A percentile compares a stretch with the other conserved stretches of the same genome.
These are phyloP conservation scores for Pisolithus microcarpus DNA, from an alignment of 768 basidiomycete species.

Conservation along the genomic window DNA sequence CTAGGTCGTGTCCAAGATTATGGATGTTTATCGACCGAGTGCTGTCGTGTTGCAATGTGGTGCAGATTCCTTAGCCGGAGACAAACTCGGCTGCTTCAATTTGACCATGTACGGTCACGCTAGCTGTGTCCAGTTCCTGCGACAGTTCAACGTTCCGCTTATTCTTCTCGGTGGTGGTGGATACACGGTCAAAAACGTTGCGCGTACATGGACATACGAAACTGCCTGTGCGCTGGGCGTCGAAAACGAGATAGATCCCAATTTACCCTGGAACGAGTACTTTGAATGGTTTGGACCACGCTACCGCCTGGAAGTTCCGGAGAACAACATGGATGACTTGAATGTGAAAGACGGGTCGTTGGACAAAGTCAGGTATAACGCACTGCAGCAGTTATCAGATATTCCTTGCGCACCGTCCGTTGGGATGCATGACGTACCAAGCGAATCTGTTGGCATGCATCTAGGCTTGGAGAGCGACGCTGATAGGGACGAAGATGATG, in stretches of 20 bases:
- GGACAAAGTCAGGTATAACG: slow-evolving; percentile 65
- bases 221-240: slow-evolving; percentile 92
- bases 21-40: slow-evolving; percentile 83
- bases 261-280: slow-evolving; percentile 81
- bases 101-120: slow-evolving; percentile 94
- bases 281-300: slow-evolving; percentile 98
- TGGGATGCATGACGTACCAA: slow-evolving; percentile 76
- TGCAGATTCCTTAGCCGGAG: slow-evolving; percentile 90
- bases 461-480: slow-evolving; percentile 49
- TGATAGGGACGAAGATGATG: slow-evolving; percentile 30
- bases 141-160: slow-evolving; percentile 74
- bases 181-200: slow-evolving; percentile 96
- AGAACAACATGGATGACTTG: slow-evolving; percentile 92
- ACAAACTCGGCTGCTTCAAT: slow-evolving; percentile 96
- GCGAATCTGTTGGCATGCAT: slow-evolving; percentile 57
- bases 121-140: slow-evolving; percentile 81
- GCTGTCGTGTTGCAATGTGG: slow-evolving; percentile 93
- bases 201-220: slow-evolving; percentile 92
- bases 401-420: slow-evolving; percentile 77
- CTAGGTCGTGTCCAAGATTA: slow-evolving; percentile 75
- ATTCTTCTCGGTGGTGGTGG: slow-evolving; percentile 94
- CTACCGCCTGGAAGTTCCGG: slow-evolving; percentile 84
- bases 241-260: slow-evolving; percentile 67
- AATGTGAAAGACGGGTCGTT: slow-evolving; percentile 78
- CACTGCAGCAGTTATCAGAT: slow-evolving; percentile 50